Evolutionary conservation across 441 rosid species (phyloP), one percentile per base, ranked within the genome.

Genomic region (Isatis lusitanica): DNA sequence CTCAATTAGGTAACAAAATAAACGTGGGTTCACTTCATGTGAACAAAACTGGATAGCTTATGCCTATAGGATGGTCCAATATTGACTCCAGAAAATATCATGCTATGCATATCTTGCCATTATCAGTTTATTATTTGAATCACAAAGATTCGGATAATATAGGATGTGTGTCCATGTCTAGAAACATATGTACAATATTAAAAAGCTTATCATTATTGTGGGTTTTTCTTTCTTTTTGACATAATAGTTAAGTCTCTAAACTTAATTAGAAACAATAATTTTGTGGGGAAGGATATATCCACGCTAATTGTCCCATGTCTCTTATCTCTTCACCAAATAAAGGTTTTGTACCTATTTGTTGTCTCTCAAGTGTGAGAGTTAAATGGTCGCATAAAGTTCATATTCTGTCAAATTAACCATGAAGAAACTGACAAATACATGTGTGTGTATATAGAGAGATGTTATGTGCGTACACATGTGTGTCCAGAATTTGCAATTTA

Each of bases 1-100:
- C 76, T 71, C 33, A 65, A 16, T 71, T 35, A 48, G 80, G 76
- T 50, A 71, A 71, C 35, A 36, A 50, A 57, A 61, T 43, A 52
- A 55, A 68, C 53, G 65, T 68, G 70, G 51, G 70, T 50, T 70
- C 72, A 65, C 11, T 13, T 71, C 76, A 76, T 65, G 63, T 64
- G 68, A 58, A 42, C 62, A 70, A 63, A 52, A 42, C 42, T 31
- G 40, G 66, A 44, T 62, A 55, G 28, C 30, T 36, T 70, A 35
- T 44, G 53, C 3, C 21, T 15, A 46, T 63, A 40, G 30, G 36
- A 55, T 18, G 28, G 46, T 76, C 66, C 50, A 74, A 63, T 57
- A 65, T 64, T 76, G 33, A 76, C 43, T 55, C 28, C 26, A 28
- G 16, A 62, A 69, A 62, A 69, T 28, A 56, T 76, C 53, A 35